Base-by-base conservation (phyloP, 1,284 basidiomycete genomes). In the Melampsora larici-populina region DNA sequence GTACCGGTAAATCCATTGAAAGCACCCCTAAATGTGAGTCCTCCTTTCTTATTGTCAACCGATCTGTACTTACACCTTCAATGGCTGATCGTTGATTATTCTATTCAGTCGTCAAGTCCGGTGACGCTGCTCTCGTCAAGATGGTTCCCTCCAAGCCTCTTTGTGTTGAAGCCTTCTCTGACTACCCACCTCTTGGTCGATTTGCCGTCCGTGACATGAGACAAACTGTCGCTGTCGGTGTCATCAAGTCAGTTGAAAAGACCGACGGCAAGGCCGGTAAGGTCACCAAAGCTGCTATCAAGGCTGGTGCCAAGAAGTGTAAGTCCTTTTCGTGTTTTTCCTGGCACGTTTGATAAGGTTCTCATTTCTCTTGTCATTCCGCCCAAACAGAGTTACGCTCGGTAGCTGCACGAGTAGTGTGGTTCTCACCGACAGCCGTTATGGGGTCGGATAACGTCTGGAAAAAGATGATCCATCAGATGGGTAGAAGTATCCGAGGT, bases 181-280 rank as follows among this genome's bases (percentile, higher is more conserved):
- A 81, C 86, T 99, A 98, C 89, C 96, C 96, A 82, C 96, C 97
- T 87, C 92, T 99, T 81, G 97, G 97, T 88, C 96, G 97, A 86
- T 99, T 98, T 88, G 87, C 87, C 80, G 87, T 87, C 82, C 86
- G 87, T 83, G 87, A 86, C 83, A 85, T 86, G 84, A 81, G 85
- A 65, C 83, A 84, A 88, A 97, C 94, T 81, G 94, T 97, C 81
- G 94, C 94, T 81, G 94, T 97, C 84, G 94, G 94, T 87, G 92
- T 97, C 87, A 95, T 97, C 89, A 95, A 96, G 88, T 89, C 89
- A 79, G 94, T 96, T 81, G 94, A 95, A 79, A 95, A 95, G 90
- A 89, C 91, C 81, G 92, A 94, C 79, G 93, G 92, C 86, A 84
- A 87, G 84, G 87, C 88, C 83, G 92, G 92, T 51, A 79, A 79